phyloP scores from a whole-genome alignment of 2,329 filamentous ascomycete genomes.

The Lomentospora prolificans region DNA sequence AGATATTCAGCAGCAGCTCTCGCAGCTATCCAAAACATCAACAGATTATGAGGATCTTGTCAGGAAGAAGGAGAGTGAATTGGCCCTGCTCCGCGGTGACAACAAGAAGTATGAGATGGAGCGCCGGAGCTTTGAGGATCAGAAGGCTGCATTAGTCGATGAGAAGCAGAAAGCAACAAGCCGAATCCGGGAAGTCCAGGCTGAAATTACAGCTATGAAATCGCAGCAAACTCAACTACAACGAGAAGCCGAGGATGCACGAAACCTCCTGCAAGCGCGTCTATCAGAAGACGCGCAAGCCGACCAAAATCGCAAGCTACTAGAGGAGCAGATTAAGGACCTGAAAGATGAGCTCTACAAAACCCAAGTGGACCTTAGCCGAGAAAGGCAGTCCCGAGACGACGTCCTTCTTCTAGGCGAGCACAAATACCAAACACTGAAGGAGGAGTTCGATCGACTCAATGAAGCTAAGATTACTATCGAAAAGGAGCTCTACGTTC shows the following conservation, averaged over 20 bases:
- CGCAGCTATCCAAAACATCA: constrained; percentile 80
- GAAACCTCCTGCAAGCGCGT: constrained; percentile 74
- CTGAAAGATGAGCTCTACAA: constrained; percentile 79
- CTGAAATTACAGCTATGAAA: constrained; percentile 77
- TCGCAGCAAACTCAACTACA: constrained; percentile 77
- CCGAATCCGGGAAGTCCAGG: constrained; percentile 74
- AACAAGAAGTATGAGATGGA: constrained; percentile 76
- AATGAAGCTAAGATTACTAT: constrained; percentile 96
- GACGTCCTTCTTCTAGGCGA: constrained; percentile 87
- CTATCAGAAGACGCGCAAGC: constrained; percentile 85
- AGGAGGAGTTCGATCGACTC: constrained; percentile 74
- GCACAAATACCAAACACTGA: constrained; percentile 73
- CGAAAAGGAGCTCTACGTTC: constrained; percentile 93
- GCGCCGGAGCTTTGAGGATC: constrained; percentile 65
- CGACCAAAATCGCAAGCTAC: constrained; percentile 66
- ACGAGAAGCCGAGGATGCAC: constrained; percentile 81
- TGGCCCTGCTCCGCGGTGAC: constrained; percentile 75
- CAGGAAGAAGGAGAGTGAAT: constrained; percentile 85
- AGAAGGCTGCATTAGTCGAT: constrained; percentile 58
- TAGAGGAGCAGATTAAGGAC: constrained; percentile 79
- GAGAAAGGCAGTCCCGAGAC: constrained; percentile 85
- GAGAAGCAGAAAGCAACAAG: constrained; percentile 73
- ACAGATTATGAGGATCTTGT: constrained; percentile 94
- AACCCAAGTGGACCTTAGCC: constrained; percentile 77
- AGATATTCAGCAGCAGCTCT: constrained; percentile 73